Evolutionary conservation across 2,329 filamentous ascomycete species (phyloP), one percentile per base, ranked within the genome.

Genomic region (Blumeria graminis): DNA sequence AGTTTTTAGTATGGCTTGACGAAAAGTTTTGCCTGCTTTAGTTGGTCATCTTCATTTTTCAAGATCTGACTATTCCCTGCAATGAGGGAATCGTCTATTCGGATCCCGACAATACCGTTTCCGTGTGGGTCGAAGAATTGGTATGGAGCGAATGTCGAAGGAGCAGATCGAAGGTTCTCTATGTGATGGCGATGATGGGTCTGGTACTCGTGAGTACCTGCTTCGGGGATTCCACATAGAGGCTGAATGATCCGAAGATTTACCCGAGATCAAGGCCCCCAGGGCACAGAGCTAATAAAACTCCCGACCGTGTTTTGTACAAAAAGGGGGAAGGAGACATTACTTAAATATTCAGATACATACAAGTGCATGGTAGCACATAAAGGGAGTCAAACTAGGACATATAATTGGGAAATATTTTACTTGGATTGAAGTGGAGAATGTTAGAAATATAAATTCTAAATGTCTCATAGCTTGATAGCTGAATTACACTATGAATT

Each of bases 51-150:
- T 34, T 56, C 55, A 16, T 18, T n/a, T 9, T 13, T 10, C 14
- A 45, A 14, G 33, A 56, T 50, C 8, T n/a, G 5, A 8, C 36
- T 32, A 32, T 52, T 39, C 14, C 45, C 55, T 28, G 36, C 13
- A 41, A 56, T 38, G 7, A 56, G 43, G 13, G 55, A 52, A 56
- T 56, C 55, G 32, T 56, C 55, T 10, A 48, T 56, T 32, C 53
- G 55, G 11, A 56, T 11, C n/a, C 34, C 45, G 39, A 53, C 35
- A 39, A 56, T 43, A 22, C 55, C 55, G 34, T 57, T 41, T 18
- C 22, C 34, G 6, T 18, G 50, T 39, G 34, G 55, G 45, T 28
- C 50, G 39, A 52, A 39, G 10, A 56, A 32, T n/a, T 52, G 34
- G 46, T 46, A 56, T 7, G 55, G 55, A 39, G 52, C 55, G 35